Conservation (phyloP, 495 filamentous ascomycete genomes). For the Hyaloscypha bicolor region DNA sequence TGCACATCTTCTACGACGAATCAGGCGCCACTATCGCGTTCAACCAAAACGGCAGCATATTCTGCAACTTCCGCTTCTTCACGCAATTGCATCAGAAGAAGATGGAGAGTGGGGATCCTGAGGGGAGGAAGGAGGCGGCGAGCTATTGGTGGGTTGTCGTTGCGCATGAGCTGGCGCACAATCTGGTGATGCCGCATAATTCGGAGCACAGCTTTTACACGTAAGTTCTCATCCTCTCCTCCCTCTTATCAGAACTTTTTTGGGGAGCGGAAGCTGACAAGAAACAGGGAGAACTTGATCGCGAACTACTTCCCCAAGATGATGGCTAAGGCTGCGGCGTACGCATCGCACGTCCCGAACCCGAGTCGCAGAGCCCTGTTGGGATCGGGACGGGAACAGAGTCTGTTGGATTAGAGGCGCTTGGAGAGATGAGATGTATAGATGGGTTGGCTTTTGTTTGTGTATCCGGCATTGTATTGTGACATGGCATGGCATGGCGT, state of each 20-base stretch:
- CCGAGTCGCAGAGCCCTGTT: not conserved
- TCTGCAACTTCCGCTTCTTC: slow-evolving; percentile 93
- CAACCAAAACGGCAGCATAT: slow-evolving; percentile 81
- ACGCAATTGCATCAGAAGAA: slow-evolving; percentile 68
- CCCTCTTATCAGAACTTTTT: not conserved
- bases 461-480: not conserved
- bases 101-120: slow-evolving; percentile 20
- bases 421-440: not conserved
- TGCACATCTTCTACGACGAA: slow-evolving; percentile 90
- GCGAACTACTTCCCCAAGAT: slow-evolving; percentile 30
- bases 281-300: slow-evolving; percentile 22
- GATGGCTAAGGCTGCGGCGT: slow-evolving; percentile 23
- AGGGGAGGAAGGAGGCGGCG: slow-evolving; percentile 62
- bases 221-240: slow-evolving; percentile 42
- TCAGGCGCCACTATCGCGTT: slow-evolving; percentile 85
- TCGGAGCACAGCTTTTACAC: slow-evolving; percentile 86
- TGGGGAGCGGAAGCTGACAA: not conserved
- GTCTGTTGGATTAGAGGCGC: slow-evolving; percentile 23
- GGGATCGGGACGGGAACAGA: slow-evolving; percentile 3
- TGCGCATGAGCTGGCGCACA: slow-evolving; percentile 94
- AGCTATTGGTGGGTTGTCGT: slow-evolving; percentile 92
- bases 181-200: slow-evolving; percentile 78
- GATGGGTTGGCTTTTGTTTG: not conserved
- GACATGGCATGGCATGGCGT: not conserved
- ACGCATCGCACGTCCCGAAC: not conserved